Base-by-base conservation (phyloP, 202 grass and related monocot genomes). In the Elaeis oleifera region DNA sequence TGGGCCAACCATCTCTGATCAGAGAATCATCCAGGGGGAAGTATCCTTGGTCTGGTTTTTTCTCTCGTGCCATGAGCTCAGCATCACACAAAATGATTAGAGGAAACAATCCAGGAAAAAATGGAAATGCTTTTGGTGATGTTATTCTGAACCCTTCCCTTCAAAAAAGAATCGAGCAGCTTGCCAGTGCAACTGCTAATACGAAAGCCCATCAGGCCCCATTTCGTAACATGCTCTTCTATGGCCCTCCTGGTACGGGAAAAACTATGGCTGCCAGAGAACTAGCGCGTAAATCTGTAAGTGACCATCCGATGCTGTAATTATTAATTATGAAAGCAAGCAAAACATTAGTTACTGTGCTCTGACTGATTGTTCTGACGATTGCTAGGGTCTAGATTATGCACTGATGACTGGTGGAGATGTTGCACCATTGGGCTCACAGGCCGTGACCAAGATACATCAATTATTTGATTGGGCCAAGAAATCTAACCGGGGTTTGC, bases 391-490 rank as follows among this genome's bases (percentile, higher is more conserved):
- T 53, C 75, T 97, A 44, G 88, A 97, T 92, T 97, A 97, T 75
- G 92, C 92, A 61, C 65, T 97, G 64, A 97, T 97, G 92, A 97
- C 88, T 57, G 92, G 92, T 79, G 92, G 92, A 71, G 92, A 97
- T 89, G 92, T 97, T 68, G 92, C 92, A 57, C 88, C 92, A 21
- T 83, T 97, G 54, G 92, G 92, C 74, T 77, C 92, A 60, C 88
- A 97, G 79, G 92, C 92, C 52, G 92, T 97, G 53, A 97, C 92
- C 28, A 97, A 97, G 72, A 92, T 97, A 81, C 92, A 97, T 78
- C 92, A 97, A 70, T 73, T 97, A 59, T 97, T 97, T 74, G 92
- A 97, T 66, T 97, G 92, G 92, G 87, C 84, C 27, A 97, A 91
- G 84, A 97, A 97, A 92, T 97, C 92, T 25, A 86, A 86, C 59